These are phyloP conservation scores for Cruciata laevipes DNA, from an alignment of 257 asterid genomes.

Conservation along the genomic window DNA sequence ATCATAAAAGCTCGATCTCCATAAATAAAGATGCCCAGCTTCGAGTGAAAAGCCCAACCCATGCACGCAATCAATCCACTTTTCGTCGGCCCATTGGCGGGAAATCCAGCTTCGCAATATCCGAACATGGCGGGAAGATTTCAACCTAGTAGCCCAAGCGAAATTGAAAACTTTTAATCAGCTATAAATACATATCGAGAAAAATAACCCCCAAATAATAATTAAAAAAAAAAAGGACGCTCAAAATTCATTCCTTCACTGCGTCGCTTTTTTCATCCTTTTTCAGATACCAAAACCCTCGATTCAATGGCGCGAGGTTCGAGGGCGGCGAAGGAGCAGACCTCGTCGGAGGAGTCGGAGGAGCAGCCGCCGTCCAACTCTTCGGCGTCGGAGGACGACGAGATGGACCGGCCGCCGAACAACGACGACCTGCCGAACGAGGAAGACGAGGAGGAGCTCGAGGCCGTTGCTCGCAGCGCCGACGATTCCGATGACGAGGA, in stretches of 20 bases:
- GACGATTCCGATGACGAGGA: conserved; percentile 68
- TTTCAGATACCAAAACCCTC: conserved; percentile 22
- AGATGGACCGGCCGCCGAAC: conserved; percentile 28
- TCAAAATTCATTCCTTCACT: not conserved
- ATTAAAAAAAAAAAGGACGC: not conserved
- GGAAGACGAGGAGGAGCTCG: conserved; percentile 90
- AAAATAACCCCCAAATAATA: not conserved
- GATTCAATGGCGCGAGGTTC: conserved; percentile 29
- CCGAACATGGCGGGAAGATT: conserved; percentile 30
- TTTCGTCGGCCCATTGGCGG: conserved; percentile 30
- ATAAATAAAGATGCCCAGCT: not conserved
- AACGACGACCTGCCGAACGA: conserved; percentile 47
- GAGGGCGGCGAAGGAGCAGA: conserved; percentile 32
- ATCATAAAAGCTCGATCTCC: too few relatives aligned
- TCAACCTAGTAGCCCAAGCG: conserved; percentile 11
- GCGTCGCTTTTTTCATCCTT: not conserved
- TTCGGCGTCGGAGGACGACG: conserved; percentile 64
- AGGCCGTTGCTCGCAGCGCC: conserved; percentile 85
- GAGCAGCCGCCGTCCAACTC: conserved; percentile 37
- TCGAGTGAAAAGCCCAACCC: conserved; percentile 1
- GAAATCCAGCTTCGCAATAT: conserved; percentile 17
- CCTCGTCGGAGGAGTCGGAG: conserved; percentile 29
- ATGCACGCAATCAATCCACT: not conserved
- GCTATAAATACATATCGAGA: not conserved
- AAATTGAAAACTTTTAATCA: not conserved